These are phyloP conservation scores for Neonectria sp. DNA, from an alignment of 2,329 filamentous ascomycete genomes.

Conservation along the genomic window DNA sequence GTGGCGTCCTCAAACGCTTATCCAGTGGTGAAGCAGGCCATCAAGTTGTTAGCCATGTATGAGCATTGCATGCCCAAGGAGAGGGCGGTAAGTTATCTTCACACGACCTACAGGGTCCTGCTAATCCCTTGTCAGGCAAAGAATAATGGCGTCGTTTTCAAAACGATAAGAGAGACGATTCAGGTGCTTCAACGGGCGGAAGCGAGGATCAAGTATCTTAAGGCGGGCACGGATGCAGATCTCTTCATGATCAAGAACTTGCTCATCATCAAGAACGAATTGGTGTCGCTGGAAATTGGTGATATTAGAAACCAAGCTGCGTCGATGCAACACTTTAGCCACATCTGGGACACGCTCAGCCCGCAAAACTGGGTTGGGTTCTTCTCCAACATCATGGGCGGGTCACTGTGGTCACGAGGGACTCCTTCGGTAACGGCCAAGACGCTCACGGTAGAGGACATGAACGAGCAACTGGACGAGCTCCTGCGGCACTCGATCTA, in stretches of 20 bases:
- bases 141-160: slow-evolving; percentile 71
- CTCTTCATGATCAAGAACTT: slow-evolving; percentile 96
- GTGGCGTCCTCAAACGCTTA: slow-evolving; percentile 71
- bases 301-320: slow-evolving; percentile 68
- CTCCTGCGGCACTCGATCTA: slow-evolving; percentile 74
- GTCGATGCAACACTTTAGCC: slow-evolving; percentile 73
- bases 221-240: slow-evolving; percentile 78
- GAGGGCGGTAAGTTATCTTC: slow-evolving; percentile 65
- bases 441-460: slow-evolving; percentile 67
- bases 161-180: slow-evolving; percentile 92
- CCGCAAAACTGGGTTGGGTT: slow-evolving; percentile 72
- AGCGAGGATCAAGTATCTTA: slow-evolving; percentile 75
- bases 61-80: slow-evolving; percentile 77
- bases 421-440: slow-evolving; percentile 55
- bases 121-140: slow-evolving; percentile 51
- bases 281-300: slow-evolving; percentile 95
- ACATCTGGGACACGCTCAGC: slow-evolving; percentile 76
- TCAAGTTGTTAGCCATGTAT: slow-evolving; percentile 73
- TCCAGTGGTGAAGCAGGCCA: slow-evolving; percentile 70
- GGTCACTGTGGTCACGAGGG: slow-evolving; percentile 64
- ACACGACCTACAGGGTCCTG: neutral
- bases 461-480: slow-evolving; percentile 76
- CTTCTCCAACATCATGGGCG: slow-evolving; percentile 70
- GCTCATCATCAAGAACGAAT: slow-evolving; percentile 94
- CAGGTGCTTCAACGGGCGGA: slow-evolving; percentile 85